Evolutionary conservation across 495 filamentous ascomycete genomes (phyloP), one percentile per base, ranked within the genome.

Genomic region (Penicillium soppii): DNA sequence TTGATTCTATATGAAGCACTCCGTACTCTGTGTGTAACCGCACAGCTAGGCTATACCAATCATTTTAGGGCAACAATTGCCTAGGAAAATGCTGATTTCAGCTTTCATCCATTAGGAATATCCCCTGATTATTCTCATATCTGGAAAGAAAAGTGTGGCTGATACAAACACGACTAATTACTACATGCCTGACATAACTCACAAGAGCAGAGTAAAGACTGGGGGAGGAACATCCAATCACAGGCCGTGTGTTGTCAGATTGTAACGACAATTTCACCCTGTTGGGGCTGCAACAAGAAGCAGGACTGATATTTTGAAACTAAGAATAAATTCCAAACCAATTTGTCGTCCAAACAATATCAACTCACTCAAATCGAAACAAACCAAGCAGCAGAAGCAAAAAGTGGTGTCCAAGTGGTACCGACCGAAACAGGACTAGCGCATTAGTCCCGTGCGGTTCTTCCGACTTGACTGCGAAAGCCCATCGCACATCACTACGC

Each of bases 401-500:
- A 46, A 47, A 37, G 44, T 43, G 52, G 50, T 50, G 36, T 54
- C 7, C 26, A 32, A 32, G 29, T 32, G 29, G 37, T 33, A 50
- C 26, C 56, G n/a, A n/a, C 66, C 66, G 47, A 67, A 73, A 61
- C 20, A 6, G 62, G 66, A 64, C 61, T 74, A 74, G 71, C 63
- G 70, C 25, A 38, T 32, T 37, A 57, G 70, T 74, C 70, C 71
- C 71, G 71, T 74, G 71, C 65, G 57, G 56, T 52, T 58, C 59
- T 62, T 58, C 61, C 62, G 61, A 58, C 57, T 57, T 62, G 59
- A 66, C 61, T 63, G 59, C 61, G 58, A 63, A 65, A 59, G 58
- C 44, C 56, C 66, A 58, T 53, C 57, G 65, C 58, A 62, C 64
- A 57, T 66, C 64, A 56, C 56, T 60, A 61, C 57, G 57, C 50